phyloP scores from a whole-genome alignment of 1,284 basidiomycete species.

The Ustilago sp. region DNA sequence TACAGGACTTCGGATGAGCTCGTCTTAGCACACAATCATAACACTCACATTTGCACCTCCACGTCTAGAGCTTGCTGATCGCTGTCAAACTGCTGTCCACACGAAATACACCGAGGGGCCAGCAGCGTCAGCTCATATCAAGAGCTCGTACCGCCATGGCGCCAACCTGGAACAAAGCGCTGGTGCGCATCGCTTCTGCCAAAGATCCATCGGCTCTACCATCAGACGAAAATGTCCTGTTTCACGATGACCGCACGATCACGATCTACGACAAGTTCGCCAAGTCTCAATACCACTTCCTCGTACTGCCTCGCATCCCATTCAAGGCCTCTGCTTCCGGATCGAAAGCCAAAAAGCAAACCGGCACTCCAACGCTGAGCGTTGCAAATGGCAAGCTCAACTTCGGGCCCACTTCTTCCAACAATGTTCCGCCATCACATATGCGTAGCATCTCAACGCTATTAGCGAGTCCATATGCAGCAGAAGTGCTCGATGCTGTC shows the following conservation, averaged over 20 bases:
- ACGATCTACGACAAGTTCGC: constrained; percentile 87
- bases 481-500: constrained; percentile 46
- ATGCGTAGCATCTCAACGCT: constrained; percentile 49
- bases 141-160: constrained; percentile 13
- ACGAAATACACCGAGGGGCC: background rate
- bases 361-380: constrained; percentile 16
- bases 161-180: constrained; percentile 29
- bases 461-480: constrained; percentile 54
- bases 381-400: constrained; percentile 48
- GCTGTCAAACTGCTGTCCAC: background rate
- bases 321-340: constrained; percentile 18
- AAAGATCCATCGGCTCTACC: constrained; percentile 24
- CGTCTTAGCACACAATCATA: background rate
- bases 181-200: constrained; percentile 42
- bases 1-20: background rate
- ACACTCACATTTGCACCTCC: background rate
- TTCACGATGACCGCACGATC: constrained; percentile 75
- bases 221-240: constrained; percentile 74
- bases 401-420: constrained; percentile 35
- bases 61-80: background rate
- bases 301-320: constrained; percentile 52
- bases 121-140: background rate
- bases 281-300: constrained; percentile 72
- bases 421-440: constrained; percentile 47
- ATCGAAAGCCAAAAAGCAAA: background rate